Conservation (phyloP, 2,329 filamentous ascomycete genomes). For the Aspergillus fumigatiaffinis region DNA sequence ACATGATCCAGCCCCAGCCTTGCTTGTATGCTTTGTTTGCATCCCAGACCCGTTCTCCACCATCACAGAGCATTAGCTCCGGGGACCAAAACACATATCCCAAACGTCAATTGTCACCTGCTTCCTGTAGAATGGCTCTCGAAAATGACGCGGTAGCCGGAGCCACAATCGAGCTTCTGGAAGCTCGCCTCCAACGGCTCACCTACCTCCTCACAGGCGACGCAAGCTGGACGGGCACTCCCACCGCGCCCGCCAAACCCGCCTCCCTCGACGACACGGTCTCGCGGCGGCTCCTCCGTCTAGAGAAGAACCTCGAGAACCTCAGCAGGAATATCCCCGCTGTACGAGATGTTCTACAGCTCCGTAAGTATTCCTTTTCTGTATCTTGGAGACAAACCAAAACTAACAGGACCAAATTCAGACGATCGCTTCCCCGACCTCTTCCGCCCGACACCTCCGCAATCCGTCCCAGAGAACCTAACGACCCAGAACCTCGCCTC, state of each 20-base stretch:
- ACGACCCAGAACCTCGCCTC: slow-evolving; percentile 36
- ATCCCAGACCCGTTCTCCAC: background rate
- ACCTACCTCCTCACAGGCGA: slow-evolving; percentile 44
- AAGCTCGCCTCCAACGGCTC: slow-evolving; percentile 41
- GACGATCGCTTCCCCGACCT: slow-evolving; percentile 41
- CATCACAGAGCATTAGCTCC: slow-evolving; percentile 2
- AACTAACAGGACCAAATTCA: slow-evolving; percentile 3
- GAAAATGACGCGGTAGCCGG: slow-evolving; percentile 35
- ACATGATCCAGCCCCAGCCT: too few relatives aligned
- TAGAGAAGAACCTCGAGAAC: slow-evolving; percentile 38
- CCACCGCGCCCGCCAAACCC: slow-evolving; percentile 31
- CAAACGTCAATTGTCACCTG: background rate
- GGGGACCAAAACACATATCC: background rate
- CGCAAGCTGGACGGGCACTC: slow-evolving; percentile 38
- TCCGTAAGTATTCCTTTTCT: slow-evolving; percentile 31
- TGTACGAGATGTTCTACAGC: slow-evolving; percentile 39
- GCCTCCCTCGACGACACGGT: slow-evolving; percentile 36
- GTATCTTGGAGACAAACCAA: background rate
- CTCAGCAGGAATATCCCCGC: slow-evolving; percentile 36
- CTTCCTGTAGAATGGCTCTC: slow-evolving; percentile 23
- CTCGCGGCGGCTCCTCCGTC: slow-evolving; percentile 33
- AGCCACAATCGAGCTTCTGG: slow-evolving; percentile 42
- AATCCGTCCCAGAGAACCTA: slow-evolving; percentile 33
- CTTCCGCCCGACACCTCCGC: slow-evolving; percentile 33
- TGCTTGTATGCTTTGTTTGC: slow-evolving; percentile 2